Percentiles rank a stretch among this genome's conserved stretches.
phyloP scores from a whole-genome alignment of 768 basidiomycete species.

The Suillus discolor region DNA sequence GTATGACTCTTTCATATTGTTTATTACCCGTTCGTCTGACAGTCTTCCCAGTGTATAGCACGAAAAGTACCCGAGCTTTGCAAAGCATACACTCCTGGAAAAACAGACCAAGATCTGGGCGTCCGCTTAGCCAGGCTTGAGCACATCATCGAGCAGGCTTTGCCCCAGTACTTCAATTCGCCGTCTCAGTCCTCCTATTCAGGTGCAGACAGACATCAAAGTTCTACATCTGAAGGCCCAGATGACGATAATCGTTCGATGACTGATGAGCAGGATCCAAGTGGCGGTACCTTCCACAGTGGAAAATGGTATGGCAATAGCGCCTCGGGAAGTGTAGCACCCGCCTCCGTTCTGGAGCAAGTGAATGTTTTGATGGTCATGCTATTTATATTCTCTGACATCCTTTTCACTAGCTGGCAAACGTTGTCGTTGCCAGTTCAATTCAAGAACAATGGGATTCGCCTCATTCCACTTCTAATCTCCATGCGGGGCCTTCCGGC shows the following conservation, averaged over 20 bases:
- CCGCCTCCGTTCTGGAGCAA: slow-evolving; percentile 79
- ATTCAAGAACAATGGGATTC: slow-evolving; percentile 32
- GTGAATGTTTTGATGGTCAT: slow-evolving; percentile 42
- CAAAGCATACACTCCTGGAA: slow-evolving; percentile 87
- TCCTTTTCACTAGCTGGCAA: slow-evolving; percentile 46
- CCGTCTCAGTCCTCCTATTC: slow-evolving; percentile 36
- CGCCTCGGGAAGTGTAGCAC: slow-evolving; percentile 82
- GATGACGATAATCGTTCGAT: slow-evolving; percentile 76
- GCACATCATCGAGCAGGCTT: slow-evolving; percentile 76
- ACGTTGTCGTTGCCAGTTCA: slow-evolving; percentile 49
- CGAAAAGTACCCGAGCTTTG: slow-evolving; percentile 88
- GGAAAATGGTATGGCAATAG: slow-evolving; percentile 87
- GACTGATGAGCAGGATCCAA: slow-evolving; percentile 75
- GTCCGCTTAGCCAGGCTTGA: slow-evolving; percentile 76
- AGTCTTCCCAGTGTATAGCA: slow-evolving; percentile 63
- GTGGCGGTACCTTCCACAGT: slow-evolving; percentile 76
- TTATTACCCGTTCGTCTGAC: slow-evolving; percentile 16
- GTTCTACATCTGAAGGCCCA: slow-evolving; percentile 49
- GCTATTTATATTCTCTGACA: slow-evolving; percentile 23
- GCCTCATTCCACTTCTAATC: slow-evolving; percentile 17
- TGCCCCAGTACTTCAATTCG: slow-evolving; percentile 70
- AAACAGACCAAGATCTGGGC: slow-evolving; percentile 79
- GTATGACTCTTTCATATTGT: slow-evolving; percentile 40
- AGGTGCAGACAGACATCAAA: slow-evolving; percentile 39
- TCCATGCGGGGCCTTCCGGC: slow-evolving; percentile 13